Conservation (phyloP, 2,329 filamentous ascomycete species). For the Rachicladosporium sp. region DNA sequence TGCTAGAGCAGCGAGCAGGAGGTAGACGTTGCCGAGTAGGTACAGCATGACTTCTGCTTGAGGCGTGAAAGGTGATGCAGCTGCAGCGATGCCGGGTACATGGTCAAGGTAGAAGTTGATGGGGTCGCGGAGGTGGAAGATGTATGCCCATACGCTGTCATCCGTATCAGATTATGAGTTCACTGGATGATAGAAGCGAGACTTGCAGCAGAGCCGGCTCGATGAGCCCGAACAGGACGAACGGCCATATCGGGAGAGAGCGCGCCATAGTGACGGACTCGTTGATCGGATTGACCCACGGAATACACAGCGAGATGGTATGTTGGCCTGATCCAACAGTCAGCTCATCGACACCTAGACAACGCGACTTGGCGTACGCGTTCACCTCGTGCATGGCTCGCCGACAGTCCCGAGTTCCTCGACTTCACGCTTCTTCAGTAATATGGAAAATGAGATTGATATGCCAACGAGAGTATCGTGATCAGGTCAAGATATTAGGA, state of each 20-base stretch:
- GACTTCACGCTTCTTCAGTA: too few relatives aligned
- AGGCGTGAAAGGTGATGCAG: conserved; percentile 3
- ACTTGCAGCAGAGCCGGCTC: conserved; percentile 9
- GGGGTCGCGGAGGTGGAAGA: conserved; percentile 3
- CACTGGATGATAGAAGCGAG: neutral
- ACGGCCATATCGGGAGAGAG: conserved; percentile 6
- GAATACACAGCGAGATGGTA: too few relatives aligned
- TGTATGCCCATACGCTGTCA: conserved; percentile 8
- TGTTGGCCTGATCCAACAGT: too few relatives aligned
- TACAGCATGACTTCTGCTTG: conserved; percentile 9
- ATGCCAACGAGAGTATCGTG: too few relatives aligned
- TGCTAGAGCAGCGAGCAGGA: conserved; percentile 9
- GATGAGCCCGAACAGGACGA: conserved; percentile 10
- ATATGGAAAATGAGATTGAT: too few relatives aligned
- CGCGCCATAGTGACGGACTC: too few relatives aligned
- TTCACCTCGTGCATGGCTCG: too few relatives aligned
- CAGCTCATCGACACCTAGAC: too few relatives aligned
- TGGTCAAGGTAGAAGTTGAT: conserved; percentile 9
- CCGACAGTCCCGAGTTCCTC: too few relatives aligned
- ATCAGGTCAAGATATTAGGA: too few relatives aligned
- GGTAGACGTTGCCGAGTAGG: conserved; percentile 8
- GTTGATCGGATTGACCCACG: too few relatives aligned
- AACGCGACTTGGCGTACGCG: too few relatives aligned
- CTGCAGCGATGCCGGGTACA: conserved; percentile 4
- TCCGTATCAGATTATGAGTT: neutral